A percentile compares a stretch with the other conserved stretches of the same genome.
These are phyloP conservation scores for Lasiodiplodia hormozganensis DNA, from an alignment of 2,329 filamentous ascomycete genomes.

Conservation along the genomic window DNA sequence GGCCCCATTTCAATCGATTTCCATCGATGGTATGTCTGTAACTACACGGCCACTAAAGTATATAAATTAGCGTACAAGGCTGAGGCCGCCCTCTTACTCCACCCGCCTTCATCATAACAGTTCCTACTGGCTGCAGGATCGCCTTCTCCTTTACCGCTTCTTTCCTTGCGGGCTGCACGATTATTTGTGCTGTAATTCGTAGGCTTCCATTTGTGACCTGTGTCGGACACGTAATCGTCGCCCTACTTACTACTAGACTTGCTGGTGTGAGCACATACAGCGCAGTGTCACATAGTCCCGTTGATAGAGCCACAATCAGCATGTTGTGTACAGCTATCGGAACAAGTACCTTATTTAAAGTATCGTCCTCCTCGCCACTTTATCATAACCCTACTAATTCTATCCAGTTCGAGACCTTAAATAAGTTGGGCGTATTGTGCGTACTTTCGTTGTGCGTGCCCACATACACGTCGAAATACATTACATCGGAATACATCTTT, in stretches of 20 bases:
- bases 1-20: too few species aligned
- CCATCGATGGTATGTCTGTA: too few species aligned
- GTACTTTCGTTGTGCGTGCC: background rate
- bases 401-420: background rate
- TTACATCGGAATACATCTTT: background rate
- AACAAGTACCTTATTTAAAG: background rate
- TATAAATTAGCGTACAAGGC: too few species aligned
- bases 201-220: background rate
- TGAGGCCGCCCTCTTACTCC: background rate
- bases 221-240: background rate
- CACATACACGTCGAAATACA: background rate
- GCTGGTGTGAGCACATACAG: background rate
- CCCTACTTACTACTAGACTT: background rate
- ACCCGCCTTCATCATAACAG: background rate
- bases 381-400: background rate
- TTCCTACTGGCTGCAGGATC: constrained; percentile 1
- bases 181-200: background rate
- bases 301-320: background rate
- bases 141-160: constrained; percentile 8
- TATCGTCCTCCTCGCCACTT: background rate
- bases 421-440: background rate
- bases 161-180: background rate
- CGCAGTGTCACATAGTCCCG: background rate
- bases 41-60: too few species aligned
- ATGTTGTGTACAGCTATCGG: background rate